Evolutionary conservation across 78 protist genomes (phyloP).

Genomic region (Cyanophora paradoxa): DNA sequence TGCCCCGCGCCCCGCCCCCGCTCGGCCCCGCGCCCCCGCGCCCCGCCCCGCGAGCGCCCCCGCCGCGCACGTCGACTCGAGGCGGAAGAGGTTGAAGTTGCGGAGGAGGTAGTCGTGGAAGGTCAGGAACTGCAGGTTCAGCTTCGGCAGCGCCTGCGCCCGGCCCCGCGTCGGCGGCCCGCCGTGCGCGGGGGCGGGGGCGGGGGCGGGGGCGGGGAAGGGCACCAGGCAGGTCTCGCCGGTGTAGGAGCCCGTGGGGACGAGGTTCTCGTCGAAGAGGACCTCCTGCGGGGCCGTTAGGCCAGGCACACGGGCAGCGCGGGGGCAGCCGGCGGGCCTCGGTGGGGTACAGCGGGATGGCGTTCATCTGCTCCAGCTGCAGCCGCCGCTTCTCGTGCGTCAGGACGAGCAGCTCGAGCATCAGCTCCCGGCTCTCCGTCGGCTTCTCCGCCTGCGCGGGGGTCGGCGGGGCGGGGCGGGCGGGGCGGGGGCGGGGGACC

Average conservation of each 20-base stretch:
- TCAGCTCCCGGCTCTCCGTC: background rate
- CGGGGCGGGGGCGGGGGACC: background rate
- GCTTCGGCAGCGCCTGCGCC: conserved; percentile 76
- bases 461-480: too few relatives aligned
- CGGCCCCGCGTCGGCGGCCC: background rate
- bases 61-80: conserved; percentile 79
- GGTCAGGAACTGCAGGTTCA: conserved; percentile 89
- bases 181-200: background rate
- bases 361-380: conserved; percentile 54
- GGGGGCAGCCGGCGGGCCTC: conserved; percentile 29
- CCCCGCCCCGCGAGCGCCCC: too few relatives aligned
- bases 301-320: conserved; percentile 1
- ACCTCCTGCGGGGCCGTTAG: conserved; percentile 18
- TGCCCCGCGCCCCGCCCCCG: too few relatives aligned
- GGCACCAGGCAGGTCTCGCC: conserved; percentile 14
- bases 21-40: background rate
- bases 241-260: conserved; percentile 22
- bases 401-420: conserved; percentile 33
- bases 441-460: too few relatives aligned
- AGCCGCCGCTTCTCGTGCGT: conserved; percentile 28
- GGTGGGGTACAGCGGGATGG: conserved; percentile 66
- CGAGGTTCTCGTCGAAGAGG: conserved; percentile 25
- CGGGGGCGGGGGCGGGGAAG: background rate
- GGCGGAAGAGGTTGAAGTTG: conserved; percentile 72
- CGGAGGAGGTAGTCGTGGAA: conserved; percentile 86